Percentiles rank a stretch among this genome's conserved stretches.
Evolutionary conservation across 176 grass and related monocot genomes (phyloP).

Genomic region (Leersia perrieri): DNA sequence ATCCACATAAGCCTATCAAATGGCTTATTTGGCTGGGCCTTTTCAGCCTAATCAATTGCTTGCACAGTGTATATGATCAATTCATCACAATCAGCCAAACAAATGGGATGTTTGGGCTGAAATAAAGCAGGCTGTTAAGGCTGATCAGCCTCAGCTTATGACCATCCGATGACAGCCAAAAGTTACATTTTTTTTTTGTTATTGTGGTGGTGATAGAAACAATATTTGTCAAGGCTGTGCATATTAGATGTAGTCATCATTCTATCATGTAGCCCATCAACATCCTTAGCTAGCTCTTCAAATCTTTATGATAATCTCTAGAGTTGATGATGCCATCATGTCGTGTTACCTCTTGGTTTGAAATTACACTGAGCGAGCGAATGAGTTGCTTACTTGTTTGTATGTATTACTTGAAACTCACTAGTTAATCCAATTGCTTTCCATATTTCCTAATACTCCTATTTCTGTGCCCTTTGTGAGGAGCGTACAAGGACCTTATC

Average conservation of each 20-base stretch:
- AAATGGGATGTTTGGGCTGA: no score
- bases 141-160: no score
- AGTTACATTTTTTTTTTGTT: no score
- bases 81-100: no score
- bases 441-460: not conserved
- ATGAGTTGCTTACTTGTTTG: not conserved
- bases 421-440: not conserved
- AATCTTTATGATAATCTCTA: not conserved
- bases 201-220: not conserved
- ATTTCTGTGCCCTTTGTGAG: not conserved
- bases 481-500: not conserved
- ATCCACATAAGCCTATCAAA: no score
- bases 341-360: not conserved
- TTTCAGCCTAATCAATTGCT: no score
- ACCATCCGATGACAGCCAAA: no score
- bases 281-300: constrained; percentile 7
- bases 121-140: no score
- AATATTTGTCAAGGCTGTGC: not conserved
- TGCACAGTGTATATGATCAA: no score
- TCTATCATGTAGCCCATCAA: not conserved
- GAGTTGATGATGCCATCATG: not conserved
- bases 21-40: no score
- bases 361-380: not conserved
- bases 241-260: not conserved
- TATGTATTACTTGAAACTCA: not conserved